Base-by-base conservation (phyloP, 345 rosid species). In the Geranium brycei region DNA sequence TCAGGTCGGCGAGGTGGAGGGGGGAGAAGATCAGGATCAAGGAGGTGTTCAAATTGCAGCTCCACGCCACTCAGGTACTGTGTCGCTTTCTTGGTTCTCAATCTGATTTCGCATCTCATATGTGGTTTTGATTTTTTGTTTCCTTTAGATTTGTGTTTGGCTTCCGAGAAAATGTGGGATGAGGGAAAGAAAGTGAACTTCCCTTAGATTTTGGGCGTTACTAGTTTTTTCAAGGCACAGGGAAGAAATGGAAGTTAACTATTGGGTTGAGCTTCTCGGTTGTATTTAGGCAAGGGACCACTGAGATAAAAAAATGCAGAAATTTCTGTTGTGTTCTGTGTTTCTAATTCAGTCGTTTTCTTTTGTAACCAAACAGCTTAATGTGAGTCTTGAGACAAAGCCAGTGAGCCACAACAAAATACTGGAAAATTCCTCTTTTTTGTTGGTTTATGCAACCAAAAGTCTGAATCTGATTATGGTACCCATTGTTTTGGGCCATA, bases 31-130 rank as follows among this genome's bases (percentile, higher is more conserved):
- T 79, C 80, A 85, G 74, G 82, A 77, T 88, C 82, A 90, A 84
- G 77, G 85, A 78, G 10, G 85, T 81, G 19, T 86, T 90, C 85
- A 86, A 86, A 71, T 76, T 93, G 67, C 91, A 82, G 87, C 88
- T 93, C 72, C 90, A 83, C 57, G 84, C 89, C 23, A 86, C 99
- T 81, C 97, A 86, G 88, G 97, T 88, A 57, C 61, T 3, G 57
- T 17, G 17, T 0, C 15, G 11, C 19, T 3, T 18, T 64, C 4
- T 7, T 51, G 5, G 1, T 32, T 17, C n/a, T 51, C 13, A 5
- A 19, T 16, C 17, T n/a, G 23, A 53, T 53, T 53, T 53, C 57
- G 57, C 62, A 1, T 11, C 35, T 19, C 1, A 17, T 2, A 11
- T 19, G 35, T 19, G 62, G 32, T 17, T 23, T 57, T 32, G 63